Percentiles rank a stretch among this genome's conserved stretches.
Conservation (phyloP, 2,329 filamentous ascomycete genomes). For the Fusarium mundagurra region DNA sequence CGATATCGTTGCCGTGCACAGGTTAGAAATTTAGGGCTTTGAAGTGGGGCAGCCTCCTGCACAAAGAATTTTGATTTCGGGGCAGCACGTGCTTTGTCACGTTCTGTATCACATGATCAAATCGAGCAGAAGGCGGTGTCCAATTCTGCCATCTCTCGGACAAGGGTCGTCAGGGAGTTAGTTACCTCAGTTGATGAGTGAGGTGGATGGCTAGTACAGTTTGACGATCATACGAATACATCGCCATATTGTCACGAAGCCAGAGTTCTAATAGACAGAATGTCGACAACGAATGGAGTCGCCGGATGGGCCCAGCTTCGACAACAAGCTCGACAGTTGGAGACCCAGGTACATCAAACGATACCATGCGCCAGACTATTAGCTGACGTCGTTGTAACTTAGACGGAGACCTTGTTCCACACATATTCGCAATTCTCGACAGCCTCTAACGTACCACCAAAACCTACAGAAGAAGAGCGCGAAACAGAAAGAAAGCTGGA, state of each 20-base stretch:
- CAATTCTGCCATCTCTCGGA: constrained; percentile 40
- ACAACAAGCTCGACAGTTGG: constrained; percentile 87
- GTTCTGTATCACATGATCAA: constrained; percentile 35
- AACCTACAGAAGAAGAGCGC: constrained; percentile 86
- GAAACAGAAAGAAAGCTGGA: constrained; percentile 83
- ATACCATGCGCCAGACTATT: constrained; percentile 26
- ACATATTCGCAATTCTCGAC: constrained; percentile 92
- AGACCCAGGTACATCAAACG: constrained; percentile 77
- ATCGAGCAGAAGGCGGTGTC: constrained; percentile 38
- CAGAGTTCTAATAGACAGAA: constrained; percentile 44
- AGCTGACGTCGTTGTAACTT: constrained; percentile 35
- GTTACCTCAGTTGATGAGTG: constrained; percentile 18
- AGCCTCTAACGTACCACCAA: constrained; percentile 79
- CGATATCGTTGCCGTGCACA: constrained; percentile 52
- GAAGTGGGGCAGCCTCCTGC: constrained; percentile 34
- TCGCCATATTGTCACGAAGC: constrained; percentile 18
- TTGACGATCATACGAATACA: constrained; percentile 21
- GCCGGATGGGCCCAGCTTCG: constrained; percentile 92
- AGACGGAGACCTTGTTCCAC: constrained; percentile 88
- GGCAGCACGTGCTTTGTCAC: constrained; percentile 40
- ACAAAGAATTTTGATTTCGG: constrained; percentile 43
- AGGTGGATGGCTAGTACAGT: constrained; percentile 15
- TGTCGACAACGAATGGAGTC: constrained; percentile 62
- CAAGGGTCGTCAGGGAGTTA: constrained; percentile 41
- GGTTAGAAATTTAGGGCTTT: constrained; percentile 51